phyloP scores from a whole-genome alignment of 1,139 yeast genomes.

The Suhomyces taliae region DNA sequence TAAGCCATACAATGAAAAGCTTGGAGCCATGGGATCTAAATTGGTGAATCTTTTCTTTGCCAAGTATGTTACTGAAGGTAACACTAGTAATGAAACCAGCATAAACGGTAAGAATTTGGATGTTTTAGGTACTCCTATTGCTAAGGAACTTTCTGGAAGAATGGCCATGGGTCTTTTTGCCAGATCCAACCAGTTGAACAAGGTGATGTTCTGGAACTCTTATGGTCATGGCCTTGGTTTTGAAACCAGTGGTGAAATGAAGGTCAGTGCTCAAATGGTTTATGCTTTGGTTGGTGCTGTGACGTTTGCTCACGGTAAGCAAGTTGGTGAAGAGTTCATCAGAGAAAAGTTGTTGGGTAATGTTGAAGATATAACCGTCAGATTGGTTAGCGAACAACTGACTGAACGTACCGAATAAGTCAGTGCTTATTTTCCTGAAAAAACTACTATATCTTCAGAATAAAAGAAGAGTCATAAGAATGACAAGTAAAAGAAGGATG shows the following conservation, averaged over 20 bases:
- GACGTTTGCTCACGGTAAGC: constrained; percentile 65
- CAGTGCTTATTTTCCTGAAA: no score
- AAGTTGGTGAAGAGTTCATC: constrained; percentile 56
- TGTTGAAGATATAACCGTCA: constrained; percentile 23
- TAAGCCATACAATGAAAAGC: constrained; percentile 84
- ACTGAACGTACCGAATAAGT: not conserved
- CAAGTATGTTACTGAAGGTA: constrained; percentile 45
- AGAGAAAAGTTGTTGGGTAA: constrained; percentile 41
- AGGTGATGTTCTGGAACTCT: constrained; percentile 72
- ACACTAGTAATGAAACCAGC: constrained; percentile 34
- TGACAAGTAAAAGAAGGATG: no score
- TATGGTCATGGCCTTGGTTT: constrained; percentile 55
- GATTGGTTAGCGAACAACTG: constrained; percentile 13
- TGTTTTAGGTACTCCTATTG: constrained; percentile 55
- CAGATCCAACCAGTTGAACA: constrained; percentile 45
- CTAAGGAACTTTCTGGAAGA: constrained; percentile 53
- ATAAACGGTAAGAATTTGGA: constrained; percentile 64
- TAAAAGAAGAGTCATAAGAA: no score
- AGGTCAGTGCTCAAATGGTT: constrained; percentile 66
- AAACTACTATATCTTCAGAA: no score
- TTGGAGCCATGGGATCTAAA: constrained; percentile 76
- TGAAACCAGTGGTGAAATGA: constrained; percentile 54
- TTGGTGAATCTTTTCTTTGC: constrained; percentile 61
- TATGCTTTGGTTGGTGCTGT: constrained; percentile 83
- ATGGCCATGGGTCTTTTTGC: constrained; percentile 55